Conservation (phyloP, 2,329 filamentous ascomycete genomes). For the Myrmaecium sp. region DNA sequence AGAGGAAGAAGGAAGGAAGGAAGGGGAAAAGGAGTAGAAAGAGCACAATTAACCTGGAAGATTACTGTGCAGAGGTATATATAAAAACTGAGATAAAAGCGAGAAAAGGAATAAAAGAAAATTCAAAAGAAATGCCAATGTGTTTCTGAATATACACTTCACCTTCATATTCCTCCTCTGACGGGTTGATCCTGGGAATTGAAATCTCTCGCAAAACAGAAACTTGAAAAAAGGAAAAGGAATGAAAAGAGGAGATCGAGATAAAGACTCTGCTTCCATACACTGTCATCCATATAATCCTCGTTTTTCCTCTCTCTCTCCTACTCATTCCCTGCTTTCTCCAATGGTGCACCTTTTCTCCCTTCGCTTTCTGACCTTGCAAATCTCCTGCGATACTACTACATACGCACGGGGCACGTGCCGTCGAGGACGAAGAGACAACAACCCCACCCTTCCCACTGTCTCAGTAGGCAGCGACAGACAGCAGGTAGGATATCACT, state of each 20-base stretch:
- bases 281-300: no score
- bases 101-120: background rate
- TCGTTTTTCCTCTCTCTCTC: no score
- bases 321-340: no score
- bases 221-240: background rate
- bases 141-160: background rate
- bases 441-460: no score
- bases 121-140: background rate
- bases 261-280: no score
- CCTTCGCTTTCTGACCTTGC: no score
- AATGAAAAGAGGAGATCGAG: background rate
- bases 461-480: no score
- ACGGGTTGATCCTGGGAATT: background rate
- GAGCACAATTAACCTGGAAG: background rate
- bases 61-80: background rate
- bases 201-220: background rate
- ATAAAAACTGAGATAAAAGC: background rate
- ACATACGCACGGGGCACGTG: no score
- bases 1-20: background rate
- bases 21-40: background rate
- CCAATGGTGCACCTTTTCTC: no score
- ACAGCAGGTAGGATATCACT: no score
- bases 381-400: no score
- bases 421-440: no score
- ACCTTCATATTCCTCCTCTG: background rate